Evolutionary conservation across 768 basidiomycete species (phyloP).

Genomic region (Serendipita vermifera): DNA sequence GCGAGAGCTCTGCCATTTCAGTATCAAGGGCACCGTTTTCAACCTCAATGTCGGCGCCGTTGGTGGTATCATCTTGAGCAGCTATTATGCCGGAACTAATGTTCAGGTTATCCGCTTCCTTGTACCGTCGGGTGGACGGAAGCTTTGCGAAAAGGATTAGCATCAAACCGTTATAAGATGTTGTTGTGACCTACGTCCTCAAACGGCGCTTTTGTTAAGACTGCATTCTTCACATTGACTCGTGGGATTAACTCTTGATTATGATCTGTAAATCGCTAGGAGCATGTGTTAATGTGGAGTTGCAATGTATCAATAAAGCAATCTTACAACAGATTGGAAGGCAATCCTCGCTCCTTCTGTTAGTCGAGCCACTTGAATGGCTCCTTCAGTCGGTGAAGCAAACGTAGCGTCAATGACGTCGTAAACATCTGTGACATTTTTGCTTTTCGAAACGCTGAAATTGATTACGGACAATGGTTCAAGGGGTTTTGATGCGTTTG

Average conservation of each 20-base stretch:
- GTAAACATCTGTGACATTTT: constrained; percentile 11
- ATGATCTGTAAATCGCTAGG: constrained; percentile 43
- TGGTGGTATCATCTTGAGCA: constrained; percentile 38
- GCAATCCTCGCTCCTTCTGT: constrained; percentile 44
- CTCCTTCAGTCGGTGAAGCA: constrained; percentile 28
- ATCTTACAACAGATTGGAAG: constrained; percentile 40
- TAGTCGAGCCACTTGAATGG: constrained; percentile 41
- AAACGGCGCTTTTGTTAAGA: constrained; percentile 18
- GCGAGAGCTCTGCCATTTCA: constrained; percentile 78
- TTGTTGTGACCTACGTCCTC: constrained; percentile 11
- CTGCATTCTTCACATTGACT: constrained; percentile 20
- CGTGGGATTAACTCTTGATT: constrained; percentile 41
- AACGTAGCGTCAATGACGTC: constrained; percentile 39
- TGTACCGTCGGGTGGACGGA: constrained; percentile 42
- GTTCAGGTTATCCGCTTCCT: constrained; percentile 46
- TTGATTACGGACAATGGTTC: constrained; percentile 8
- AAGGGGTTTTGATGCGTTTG: background rate
- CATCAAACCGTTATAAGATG: background rate
- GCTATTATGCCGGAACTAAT: constrained; percentile 54
- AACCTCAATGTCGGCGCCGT: constrained; percentile 37
- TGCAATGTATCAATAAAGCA: background rate
- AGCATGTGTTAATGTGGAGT: constrained; percentile 9
- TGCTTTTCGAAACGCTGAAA: constrained; percentile 20
- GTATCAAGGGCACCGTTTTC: constrained; percentile 64
- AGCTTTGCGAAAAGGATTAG: constrained; percentile 24